Percentiles rank a stretch among this genome's conserved stretches.
Conservation (phyloP, 768 basidiomycete species). For the Phaeotremella skinneri region DNA sequence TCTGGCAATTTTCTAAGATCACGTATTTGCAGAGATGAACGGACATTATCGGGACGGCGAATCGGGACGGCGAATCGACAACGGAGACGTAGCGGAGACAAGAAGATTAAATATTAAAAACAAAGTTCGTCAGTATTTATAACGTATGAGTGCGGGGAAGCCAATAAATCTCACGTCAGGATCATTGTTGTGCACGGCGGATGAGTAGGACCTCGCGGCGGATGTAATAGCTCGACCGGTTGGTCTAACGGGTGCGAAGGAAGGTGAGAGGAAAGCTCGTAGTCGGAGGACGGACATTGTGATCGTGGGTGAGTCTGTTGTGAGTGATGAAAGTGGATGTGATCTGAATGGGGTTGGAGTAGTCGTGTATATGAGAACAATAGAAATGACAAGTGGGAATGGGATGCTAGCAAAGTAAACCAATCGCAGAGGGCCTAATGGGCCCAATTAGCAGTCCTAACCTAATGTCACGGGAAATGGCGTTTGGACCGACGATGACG, state of each 20-base stretch:
- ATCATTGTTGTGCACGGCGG: conserved; percentile 24
- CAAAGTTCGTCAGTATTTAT: neutral
- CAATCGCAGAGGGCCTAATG: too few species aligned
- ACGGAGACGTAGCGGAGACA: neutral
- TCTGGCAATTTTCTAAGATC: conserved; percentile 27
- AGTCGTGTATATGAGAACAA: conserved; percentile 1
- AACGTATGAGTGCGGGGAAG: neutral
- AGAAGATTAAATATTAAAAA: neutral
- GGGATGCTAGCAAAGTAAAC: too few species aligned
- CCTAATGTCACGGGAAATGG: too few species aligned
- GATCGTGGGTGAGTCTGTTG: conserved; percentile 5
- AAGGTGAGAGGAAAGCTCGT: conserved; percentile 17
- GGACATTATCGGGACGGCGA: too few species aligned
- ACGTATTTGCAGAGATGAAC: neutral
- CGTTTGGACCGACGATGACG: too few species aligned
- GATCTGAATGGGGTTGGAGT: neutral
- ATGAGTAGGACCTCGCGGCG: conserved; percentile 8
- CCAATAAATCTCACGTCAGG: conserved; percentile 11
- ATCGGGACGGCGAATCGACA: neutral
- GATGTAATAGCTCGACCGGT: neutral
- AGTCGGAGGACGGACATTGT: conserved; percentile 26
- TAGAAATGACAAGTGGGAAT: too few species aligned
- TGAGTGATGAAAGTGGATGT: neutral
- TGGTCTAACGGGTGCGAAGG: conserved; percentile 1
- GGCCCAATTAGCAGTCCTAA: too few species aligned